Base-by-base conservation (phyloP, 176 grass and related monocot species). In the sorghum (Sorghum bicolor) region DNA sequence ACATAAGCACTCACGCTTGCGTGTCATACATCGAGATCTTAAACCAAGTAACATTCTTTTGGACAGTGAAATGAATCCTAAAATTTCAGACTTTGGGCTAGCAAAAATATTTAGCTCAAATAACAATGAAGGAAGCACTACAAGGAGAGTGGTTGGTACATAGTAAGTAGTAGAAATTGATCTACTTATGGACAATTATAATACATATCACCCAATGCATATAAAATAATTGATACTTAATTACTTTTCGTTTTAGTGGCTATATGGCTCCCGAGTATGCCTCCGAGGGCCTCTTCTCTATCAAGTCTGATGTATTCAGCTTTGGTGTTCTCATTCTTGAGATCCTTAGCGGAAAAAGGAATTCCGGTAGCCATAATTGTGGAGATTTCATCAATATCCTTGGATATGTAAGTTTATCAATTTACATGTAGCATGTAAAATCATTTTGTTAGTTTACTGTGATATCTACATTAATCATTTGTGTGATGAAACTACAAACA, bases 21-120 rank as follows among this genome's bases (percentile, higher is more conserved):
- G 76, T 48, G 87, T 89, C 25, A 84, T 89, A 67, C 87, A 89
- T 61, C 82, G 82, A n/a, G 87, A 85, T 80, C 87, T 89, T 75
- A 89, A 89, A 75, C 87, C 87, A 75, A 84, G 87, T 64, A 89
- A 85, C 76, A 89, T 89, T 84, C 76, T 89, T 1, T 32, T 80
- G 64, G 90, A 89, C 29, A 77, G 53, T 0, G 72, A 83, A 76
- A 55, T 83, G 80, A 87, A 70, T 70, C 48, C 75, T n/a, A 84
- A 84, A 37, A 87, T 91, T 74, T 84, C 80, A 81, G 86, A 87
- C 81, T 87, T 70, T 8, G 89, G 77, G 5, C 67, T 84, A 67
- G 86, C 81, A 85, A 87, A 87, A 88, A 87, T 88, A 77, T 91
- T 85, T 65, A 72, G 78, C 38, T 64, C 78, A 55, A 86, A 82